Evolutionary conservation across 2,329 filamentous ascomycete genomes (phyloP).

Genomic region (Diaporthe sp.): DNA sequence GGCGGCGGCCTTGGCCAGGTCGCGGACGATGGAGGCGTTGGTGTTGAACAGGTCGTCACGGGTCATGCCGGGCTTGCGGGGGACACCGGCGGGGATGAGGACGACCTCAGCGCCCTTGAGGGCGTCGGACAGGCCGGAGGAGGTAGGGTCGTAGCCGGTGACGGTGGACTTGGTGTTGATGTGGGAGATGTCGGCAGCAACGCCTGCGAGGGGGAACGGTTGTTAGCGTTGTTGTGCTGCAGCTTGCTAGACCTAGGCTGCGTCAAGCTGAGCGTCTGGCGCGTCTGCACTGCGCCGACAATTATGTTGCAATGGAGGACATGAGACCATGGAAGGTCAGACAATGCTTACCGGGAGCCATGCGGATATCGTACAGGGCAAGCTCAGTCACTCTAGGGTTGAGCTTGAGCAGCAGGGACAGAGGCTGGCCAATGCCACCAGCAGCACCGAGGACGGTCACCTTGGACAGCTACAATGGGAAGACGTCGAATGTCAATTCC

Average conservation of each 20-base stretch:
- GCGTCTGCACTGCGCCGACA: not conserved
- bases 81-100: conserved; percentile 97
- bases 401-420: conserved; percentile 98
- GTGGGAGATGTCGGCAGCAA: conserved; percentile 97
- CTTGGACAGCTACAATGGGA: conserved; percentile 83
- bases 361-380: conserved; percentile 97
- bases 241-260: not conserved
- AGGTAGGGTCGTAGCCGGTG: conserved; percentile 86
- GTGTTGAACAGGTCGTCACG: conserved; percentile 99
- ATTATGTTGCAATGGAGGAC: not conserved
- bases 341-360: conserved; percentile 80
- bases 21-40: conserved; percentile 99
- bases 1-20: conserved; percentile 95
- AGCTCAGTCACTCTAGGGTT: conserved; percentile 96
- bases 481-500: conserved; percentile 28
- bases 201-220: conserved; percentile 72
- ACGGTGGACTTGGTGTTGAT: conserved; percentile 99
- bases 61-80: conserved; percentile 99
- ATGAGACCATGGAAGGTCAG: not conserved
- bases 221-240: conserved; percentile 46
- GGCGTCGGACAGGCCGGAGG: conserved; percentile 80
- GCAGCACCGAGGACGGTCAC: conserved; percentile 96
- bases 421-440: conserved; percentile 97
- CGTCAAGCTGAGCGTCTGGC: not conserved
- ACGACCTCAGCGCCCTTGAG: conserved; percentile 94